Conservation (phyloP, 2,329 filamentous ascomycete genomes). For the Apiospora aurea region DNA sequence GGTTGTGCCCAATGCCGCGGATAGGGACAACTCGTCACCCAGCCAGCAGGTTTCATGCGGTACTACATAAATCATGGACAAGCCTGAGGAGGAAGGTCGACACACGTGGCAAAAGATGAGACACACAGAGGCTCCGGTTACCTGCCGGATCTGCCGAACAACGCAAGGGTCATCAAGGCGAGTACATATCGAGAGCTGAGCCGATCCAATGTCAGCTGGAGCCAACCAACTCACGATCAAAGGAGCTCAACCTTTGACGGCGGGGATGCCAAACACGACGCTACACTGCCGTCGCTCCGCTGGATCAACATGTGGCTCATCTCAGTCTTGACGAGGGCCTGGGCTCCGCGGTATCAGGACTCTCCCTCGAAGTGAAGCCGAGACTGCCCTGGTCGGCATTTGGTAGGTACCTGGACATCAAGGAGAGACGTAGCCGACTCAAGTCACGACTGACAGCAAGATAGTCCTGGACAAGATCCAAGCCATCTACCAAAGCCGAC, state of each 20-base stretch:
- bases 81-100: neutral
- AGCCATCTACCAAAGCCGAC: slow-evolving; percentile 61
- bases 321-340: slow-evolving; percentile 43
- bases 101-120: slow-evolving; percentile 24
- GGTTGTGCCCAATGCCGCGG: neutral
- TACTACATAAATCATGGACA: neutral
- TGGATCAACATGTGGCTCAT: slow-evolving; percentile 63
- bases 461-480: slow-evolving; percentile 58
- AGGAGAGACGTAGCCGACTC: neutral
- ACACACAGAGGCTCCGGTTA: slow-evolving; percentile 48
- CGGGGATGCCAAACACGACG: slow-evolving; percentile 57
- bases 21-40: neutral
- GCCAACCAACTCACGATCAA: slow-evolving; percentile 50
- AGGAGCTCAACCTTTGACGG: slow-evolving; percentile 62
- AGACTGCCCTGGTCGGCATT: slow-evolving; percentile 57
- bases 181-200: neutral
- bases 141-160: slow-evolving; percentile 49
- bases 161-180: neutral
- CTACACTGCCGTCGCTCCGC: slow-evolving; percentile 56
- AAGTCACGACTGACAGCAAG: neutral
- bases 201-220: slow-evolving; percentile 51
- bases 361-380: slow-evolving; percentile 53
- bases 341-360: neutral
- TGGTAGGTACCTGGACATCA: neutral
- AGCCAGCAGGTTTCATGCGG: neutral